Conservation (phyloP, 192 early-diverging fungal genomes). For the Backusella australiensis region DNA sequence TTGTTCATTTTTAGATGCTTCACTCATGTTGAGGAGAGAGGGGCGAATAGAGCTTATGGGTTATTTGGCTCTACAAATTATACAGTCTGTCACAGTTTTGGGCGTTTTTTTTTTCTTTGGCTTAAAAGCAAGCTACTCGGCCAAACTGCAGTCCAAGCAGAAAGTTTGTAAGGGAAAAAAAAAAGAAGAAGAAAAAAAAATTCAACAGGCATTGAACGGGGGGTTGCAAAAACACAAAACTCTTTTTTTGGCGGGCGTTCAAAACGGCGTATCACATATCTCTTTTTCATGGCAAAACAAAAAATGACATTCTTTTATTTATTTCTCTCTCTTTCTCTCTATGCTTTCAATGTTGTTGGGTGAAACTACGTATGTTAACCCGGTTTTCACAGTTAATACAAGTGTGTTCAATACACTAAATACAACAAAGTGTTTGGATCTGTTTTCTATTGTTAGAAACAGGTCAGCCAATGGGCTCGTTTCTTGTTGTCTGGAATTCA, state of each 20-base stretch:
- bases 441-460: neutral
- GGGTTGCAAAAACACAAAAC: neutral
- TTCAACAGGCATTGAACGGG: neutral
- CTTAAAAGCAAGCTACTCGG: neutral
- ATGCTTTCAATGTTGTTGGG: neutral
- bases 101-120: neutral
- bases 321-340: neutral
- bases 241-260: neutral
- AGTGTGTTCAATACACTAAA: too few species aligned
- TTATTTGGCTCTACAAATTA: neutral
- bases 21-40: neutral
- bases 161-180: neutral
- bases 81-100: neutral
- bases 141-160: slow-evolving; percentile 3
- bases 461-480: neutral
- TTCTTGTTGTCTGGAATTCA: neutral
- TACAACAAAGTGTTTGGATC: too few species aligned
- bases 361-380: neutral
- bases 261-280: neutral
- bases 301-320: neutral
- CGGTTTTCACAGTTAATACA: too few species aligned
- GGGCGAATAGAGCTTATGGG: neutral
- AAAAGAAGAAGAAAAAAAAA: neutral
- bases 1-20: slow-evolving; percentile 4
- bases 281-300: neutral